A percentile compares a stretch with the other conserved stretches of the same genome.
Conservation (phyloP, 2,329 filamentous ascomycete species). For the Fusarium lyarnte region DNA sequence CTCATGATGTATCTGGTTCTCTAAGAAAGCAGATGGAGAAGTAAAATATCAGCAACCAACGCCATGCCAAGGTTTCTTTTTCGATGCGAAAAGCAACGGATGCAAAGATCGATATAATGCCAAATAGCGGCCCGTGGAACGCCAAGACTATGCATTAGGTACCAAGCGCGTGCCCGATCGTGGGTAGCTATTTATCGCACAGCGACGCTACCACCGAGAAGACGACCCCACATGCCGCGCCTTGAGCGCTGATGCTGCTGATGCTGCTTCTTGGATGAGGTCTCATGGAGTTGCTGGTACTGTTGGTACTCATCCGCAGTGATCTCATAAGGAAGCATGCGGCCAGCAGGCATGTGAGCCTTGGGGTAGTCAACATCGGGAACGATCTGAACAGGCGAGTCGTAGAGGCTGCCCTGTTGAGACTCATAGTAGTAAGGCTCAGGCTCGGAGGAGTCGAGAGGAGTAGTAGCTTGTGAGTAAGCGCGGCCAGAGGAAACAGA, state of each 20-base stretch:
- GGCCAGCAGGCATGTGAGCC: constrained; percentile 43
- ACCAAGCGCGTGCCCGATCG: constrained; percentile 3
- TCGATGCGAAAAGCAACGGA: constrained; percentile 20
- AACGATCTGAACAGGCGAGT: constrained; percentile 60
- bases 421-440: constrained; percentile 55
- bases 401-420: constrained; percentile 56
- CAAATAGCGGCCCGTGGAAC: constrained; percentile 38
- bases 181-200: constrained; percentile 47
- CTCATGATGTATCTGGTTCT: constrained; percentile 37
- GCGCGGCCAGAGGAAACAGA: constrained; percentile 59
- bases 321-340: constrained; percentile 65
- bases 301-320: constrained; percentile 60
- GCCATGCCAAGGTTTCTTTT: constrained; percentile 39
- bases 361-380: constrained; percentile 53
- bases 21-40: constrained; percentile 21
- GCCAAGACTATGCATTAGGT: constrained; percentile 34
- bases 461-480: constrained; percentile 63
- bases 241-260: constrained; percentile 52
- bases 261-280: constrained; percentile 57
- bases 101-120: constrained; percentile 27
- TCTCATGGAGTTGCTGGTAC: constrained; percentile 56
- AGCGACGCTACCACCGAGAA: constrained; percentile 59
- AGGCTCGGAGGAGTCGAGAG: constrained; percentile 54
- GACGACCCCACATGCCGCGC: constrained; percentile 63
- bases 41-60: constrained; percentile 14